Conservation (phyloP, 164 flowering plant genomes). For the Umbellularia californica region DNA sequence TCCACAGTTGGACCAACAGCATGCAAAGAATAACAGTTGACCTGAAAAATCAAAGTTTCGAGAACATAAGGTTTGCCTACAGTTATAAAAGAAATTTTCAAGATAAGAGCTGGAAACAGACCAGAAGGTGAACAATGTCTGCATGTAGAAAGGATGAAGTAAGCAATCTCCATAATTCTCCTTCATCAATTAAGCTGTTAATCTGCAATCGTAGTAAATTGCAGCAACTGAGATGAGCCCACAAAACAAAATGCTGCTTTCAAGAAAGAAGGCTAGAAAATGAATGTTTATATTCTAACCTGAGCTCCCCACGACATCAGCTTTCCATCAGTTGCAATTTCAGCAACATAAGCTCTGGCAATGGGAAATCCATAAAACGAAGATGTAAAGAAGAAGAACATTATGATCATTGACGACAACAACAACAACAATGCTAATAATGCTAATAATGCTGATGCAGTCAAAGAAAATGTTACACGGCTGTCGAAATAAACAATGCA, state of each 20-base stretch:
- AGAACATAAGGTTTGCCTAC: neutral
- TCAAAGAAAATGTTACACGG: neutral
- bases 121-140: slow-evolving; percentile 76
- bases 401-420: neutral
- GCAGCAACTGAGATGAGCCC: slow-evolving; percentile 8
- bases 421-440: neutral
- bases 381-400: neutral
- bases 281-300: slow-evolving; percentile 36
- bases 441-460: neutral
- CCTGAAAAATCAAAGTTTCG: slow-evolving; percentile 33
- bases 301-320: slow-evolving; percentile 80
- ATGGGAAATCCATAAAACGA: neutral
- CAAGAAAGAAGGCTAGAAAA: slow-evolving; percentile 8
- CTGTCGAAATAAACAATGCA: neutral
- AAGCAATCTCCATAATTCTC: slow-evolving; percentile 83
- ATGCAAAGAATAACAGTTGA: slow-evolving; percentile 82
- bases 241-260: slow-evolving; percentile 2
- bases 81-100: neutral
- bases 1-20: slow-evolving; percentile 78
- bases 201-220: slow-evolving; percentile 38
- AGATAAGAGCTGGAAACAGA: slow-evolving; percentile 4
- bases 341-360: slow-evolving; percentile 59
- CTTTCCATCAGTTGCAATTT: slow-evolving; percentile 60
- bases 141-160: slow-evolving; percentile 80
- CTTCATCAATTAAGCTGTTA: slow-evolving; percentile 70